Percentiles rank a stretch among this genome's conserved stretches.
Evolutionary conservation across 257 asterid species (phyloP).

Genomic region (Anisodus acutangulus): DNA sequence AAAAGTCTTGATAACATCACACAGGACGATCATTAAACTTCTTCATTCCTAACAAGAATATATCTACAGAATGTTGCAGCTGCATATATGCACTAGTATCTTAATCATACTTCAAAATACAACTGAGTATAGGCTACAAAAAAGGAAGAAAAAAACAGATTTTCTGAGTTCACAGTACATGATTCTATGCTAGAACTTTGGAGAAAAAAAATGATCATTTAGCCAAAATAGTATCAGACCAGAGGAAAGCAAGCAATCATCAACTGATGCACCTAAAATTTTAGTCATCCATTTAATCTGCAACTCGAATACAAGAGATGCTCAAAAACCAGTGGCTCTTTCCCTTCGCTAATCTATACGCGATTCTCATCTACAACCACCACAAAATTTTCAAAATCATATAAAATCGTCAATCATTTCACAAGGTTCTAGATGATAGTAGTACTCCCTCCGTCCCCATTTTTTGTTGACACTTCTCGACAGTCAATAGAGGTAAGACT

Average conservation of each 20-base stretch:
- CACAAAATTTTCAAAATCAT: neutral
- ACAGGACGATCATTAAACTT: neutral
- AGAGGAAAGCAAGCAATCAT: neutral
- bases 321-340: neutral
- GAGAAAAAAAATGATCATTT: neutral
- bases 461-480: neutral
- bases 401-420: neutral
- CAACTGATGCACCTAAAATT: neutral
- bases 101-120: neutral
- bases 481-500: neutral
- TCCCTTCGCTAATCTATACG: neutral
- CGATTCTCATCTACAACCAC: neutral
- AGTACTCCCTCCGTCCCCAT: neutral
- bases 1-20: neutral
- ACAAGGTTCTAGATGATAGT: neutral
- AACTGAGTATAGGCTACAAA: neutral
- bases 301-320: neutral
- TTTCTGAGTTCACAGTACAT: neutral
- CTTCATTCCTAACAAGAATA: neutral
- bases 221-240: neutral
- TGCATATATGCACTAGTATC: neutral
- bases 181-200: neutral
- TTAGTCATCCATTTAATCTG: neutral
- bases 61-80: neutral
- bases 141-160: neutral